phyloP scores from a whole-genome alignment of 441 rosid species.

The Eutrema salsugineum region DNA sequence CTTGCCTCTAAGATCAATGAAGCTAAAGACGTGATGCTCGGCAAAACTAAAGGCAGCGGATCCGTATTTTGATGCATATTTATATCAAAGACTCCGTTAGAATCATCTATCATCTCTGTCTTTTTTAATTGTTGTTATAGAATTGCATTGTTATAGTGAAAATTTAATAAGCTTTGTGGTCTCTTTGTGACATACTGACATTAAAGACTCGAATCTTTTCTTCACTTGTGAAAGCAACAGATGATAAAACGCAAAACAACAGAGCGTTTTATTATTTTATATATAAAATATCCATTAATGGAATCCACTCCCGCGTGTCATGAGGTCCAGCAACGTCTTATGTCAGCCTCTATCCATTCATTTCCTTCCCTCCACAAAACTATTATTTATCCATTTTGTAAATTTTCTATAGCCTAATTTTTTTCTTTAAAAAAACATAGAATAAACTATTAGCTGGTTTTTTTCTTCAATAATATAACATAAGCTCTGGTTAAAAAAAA shows the following conservation, averaged over 20 bases:
- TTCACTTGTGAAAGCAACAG: neutral
- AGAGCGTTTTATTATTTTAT: neutral
- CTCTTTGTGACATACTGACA: neutral
- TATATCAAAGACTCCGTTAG: neutral
- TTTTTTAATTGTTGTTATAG: neutral
- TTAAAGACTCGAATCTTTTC: neutral
- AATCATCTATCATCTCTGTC: constrained; percentile 10
- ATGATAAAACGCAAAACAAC: neutral
- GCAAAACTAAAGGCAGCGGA: constrained; percentile 45
- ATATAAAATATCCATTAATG: neutral
- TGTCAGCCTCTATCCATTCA: constrained; percentile 49
- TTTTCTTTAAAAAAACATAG: neutral
- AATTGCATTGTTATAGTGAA: neutral
- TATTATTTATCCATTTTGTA: neutral
- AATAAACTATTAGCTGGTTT: no score
- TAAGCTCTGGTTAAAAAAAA: neutral
- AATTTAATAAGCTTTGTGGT: constrained; percentile 1
- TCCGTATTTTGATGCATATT: constrained; percentile 43
- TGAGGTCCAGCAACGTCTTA: constrained; percentile 25
- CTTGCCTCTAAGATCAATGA: constrained; percentile 66
- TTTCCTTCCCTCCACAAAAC: constrained; percentile 27
- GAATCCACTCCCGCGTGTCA: neutral
- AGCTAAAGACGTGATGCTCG: constrained; percentile 69
- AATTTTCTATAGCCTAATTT: neutral
- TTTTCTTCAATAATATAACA: neutral